Percentiles rank a stretch among this genome's conserved stretches.
Conservation (phyloP, 768 basidiomycete species). For the Obba rivulosa region DNA sequence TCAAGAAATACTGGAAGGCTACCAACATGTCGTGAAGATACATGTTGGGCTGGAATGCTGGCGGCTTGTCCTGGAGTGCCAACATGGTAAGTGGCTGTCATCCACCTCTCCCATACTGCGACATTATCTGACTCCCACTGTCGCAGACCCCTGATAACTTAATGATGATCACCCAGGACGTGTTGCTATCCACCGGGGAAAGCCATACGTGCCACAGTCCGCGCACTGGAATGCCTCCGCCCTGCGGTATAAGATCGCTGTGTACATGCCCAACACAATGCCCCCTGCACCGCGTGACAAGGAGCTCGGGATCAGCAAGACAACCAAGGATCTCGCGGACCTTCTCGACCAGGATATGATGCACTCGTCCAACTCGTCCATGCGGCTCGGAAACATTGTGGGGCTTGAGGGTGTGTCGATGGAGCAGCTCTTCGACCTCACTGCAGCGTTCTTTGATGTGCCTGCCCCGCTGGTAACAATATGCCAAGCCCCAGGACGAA, state of each 20-base stretch:
- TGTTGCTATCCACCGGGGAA: conserved; percentile 66
- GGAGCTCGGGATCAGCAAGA: conserved; percentile 61
- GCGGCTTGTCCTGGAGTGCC: too few species aligned
- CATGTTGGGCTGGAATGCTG: too few species aligned
- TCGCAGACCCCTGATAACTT: conserved; percentile 77
- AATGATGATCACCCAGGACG: conserved; percentile 64
- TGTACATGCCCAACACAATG: conserved; percentile 26
- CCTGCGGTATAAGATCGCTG: conserved; percentile 55
- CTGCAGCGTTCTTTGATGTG: conserved; percentile 9
- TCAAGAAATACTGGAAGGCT: too few species aligned
- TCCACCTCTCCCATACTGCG: conserved; percentile 1
- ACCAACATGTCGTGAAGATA: too few species aligned
- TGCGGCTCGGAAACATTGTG: conserved; percentile 69
- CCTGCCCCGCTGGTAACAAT: background rate
- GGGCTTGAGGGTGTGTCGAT: conserved; percentile 50
- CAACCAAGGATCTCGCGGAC: conserved; percentile 43
- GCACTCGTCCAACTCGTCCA: conserved; percentile 65
- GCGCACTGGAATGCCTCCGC: conserved; percentile 77
- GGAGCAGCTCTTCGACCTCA: conserved; percentile 59
- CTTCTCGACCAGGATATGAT: conserved; percentile 26
- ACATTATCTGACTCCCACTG: conserved; percentile 6
- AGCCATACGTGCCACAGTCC: conserved; percentile 70
- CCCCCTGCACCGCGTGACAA: conserved; percentile 39
- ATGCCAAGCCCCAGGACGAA: conserved; percentile 8
- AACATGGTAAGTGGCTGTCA: conserved; percentile 61